Evolutionary conservation across 768 basidiomycete species (phyloP).

Genomic region (Naganishia friedmannii): DNA sequence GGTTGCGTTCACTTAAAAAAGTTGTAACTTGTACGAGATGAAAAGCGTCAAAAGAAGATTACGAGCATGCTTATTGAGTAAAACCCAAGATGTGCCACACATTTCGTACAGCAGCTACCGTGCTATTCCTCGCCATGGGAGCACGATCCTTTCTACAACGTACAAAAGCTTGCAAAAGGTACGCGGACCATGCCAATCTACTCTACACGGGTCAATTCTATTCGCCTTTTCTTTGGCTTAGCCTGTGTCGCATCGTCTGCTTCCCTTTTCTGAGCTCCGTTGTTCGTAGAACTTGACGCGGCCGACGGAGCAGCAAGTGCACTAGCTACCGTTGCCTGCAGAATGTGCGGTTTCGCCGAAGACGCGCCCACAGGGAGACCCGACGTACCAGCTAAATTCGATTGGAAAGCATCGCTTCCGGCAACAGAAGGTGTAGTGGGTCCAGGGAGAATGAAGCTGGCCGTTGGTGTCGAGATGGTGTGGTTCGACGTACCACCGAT

Average conservation of each 20-base stretch:
- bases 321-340: neutral
- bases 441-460: constrained; percentile 9
- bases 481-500: neutral
- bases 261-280: neutral
- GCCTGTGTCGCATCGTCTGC: neutral
- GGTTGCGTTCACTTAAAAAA: too few species aligned
- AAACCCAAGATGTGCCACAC: too few species aligned
- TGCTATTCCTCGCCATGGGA: too few species aligned
- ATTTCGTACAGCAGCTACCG: too few species aligned
- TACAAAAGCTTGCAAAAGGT: neutral
- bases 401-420: neutral
- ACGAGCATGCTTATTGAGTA: too few species aligned
- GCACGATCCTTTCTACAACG: neutral
- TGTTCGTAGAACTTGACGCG: neutral
- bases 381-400: constrained; percentile 1
- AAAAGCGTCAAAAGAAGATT: too few species aligned
- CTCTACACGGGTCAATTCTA: constrained; percentile 23
- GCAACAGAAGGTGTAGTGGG: constrained; percentile 5
- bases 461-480: constrained; percentile 2
- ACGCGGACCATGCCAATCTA: neutral
- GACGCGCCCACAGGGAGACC: constrained; percentile 9
- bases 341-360: neutral
- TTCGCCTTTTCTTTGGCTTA: constrained; percentile 26
- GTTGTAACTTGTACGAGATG: too few species aligned
- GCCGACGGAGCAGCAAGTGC: neutral